These are phyloP conservation scores for Aphanocladium album DNA, from an alignment of 2,329 filamentous ascomycete species.

Conservation along the genomic window DNA sequence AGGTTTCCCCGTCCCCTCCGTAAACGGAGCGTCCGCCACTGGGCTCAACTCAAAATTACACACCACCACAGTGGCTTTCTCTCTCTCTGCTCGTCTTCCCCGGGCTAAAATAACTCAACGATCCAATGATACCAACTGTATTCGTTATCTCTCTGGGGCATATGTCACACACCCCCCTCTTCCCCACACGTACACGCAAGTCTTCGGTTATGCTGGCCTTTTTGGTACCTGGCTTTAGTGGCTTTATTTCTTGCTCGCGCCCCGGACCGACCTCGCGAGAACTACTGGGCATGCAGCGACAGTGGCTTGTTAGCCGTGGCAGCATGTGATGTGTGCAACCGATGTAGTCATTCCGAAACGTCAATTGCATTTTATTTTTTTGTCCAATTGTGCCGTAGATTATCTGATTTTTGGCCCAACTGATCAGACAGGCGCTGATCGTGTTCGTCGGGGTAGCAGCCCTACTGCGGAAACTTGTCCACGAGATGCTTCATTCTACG, in stretches of 20 bases:
- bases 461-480: not conserved
- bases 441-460: not conserved
- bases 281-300: not conserved
- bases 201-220: conserved; percentile 4
- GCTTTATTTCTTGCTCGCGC: no score
- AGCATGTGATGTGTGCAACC: not conserved
- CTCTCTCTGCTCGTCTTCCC: not conserved
- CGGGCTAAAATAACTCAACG: not conserved
- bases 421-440: not conserved
- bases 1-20: not conserved
- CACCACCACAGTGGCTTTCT: not conserved
- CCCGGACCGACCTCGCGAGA: not conserved
- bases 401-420: not conserved
- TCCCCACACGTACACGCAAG: not conserved
- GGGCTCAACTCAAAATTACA: not conserved
- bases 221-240: conserved; percentile 3
- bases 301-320: not conserved
- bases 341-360: not conserved
- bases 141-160: not conserved
- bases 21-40: conserved; percentile 3
- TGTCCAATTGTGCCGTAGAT: not conserved
- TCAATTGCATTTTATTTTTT: not conserved
- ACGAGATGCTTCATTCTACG: not conserved
- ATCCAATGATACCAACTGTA: conserved; percentile 1
- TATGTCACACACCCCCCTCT: not conserved